A percentile compares a stretch with the other conserved stretches of the same genome.
Conservation (phyloP, 768 basidiomycete genomes). For the Mycena sanguinolenta region DNA sequence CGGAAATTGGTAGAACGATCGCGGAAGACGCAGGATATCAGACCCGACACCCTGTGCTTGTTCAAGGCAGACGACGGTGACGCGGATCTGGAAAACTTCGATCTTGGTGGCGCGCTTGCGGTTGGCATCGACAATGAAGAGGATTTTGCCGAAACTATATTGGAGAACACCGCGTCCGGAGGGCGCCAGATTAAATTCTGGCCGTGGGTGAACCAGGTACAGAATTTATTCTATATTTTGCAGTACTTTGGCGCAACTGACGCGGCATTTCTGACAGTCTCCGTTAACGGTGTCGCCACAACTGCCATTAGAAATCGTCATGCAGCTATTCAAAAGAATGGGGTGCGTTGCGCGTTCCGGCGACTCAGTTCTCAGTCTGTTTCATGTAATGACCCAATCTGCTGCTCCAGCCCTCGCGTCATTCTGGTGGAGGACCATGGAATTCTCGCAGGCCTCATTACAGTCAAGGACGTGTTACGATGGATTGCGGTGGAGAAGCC, state of each 20-base stretch:
- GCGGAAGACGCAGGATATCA: conserved; percentile 70
- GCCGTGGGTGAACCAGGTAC: conserved; percentile 96
- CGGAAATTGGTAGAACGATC: conserved; percentile 71
- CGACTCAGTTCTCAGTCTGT: conserved; percentile 18
- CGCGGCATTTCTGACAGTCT: conserved; percentile 66
- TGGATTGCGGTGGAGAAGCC: conserved; percentile 79
- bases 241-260: conserved; percentile 3
- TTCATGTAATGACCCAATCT: not conserved
- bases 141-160: conserved; percentile 74
- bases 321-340: conserved; percentile 98
- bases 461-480: conserved; percentile 95
- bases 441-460: conserved; percentile 85
- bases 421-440: conserved; percentile 94
- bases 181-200: conserved; percentile 73
- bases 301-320: conserved; percentile 94
- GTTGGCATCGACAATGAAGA: conserved; percentile 70
- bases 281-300: conserved; percentile 94
- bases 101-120: conserved; percentile 62
- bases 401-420: conserved; percentile 82
- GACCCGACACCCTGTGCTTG: conserved; percentile 76
- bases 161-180: conserved; percentile 70
- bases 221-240: conserved; percentile 3
- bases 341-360: conserved; percentile 71
- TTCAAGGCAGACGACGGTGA: conserved; percentile 67
- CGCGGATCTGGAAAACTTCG: conserved; percentile 66